These are phyloP conservation scores for Papiliotrema terrestris DNA, from an alignment of 1,284 basidiomycete genomes.

Conservation along the genomic window DNA sequence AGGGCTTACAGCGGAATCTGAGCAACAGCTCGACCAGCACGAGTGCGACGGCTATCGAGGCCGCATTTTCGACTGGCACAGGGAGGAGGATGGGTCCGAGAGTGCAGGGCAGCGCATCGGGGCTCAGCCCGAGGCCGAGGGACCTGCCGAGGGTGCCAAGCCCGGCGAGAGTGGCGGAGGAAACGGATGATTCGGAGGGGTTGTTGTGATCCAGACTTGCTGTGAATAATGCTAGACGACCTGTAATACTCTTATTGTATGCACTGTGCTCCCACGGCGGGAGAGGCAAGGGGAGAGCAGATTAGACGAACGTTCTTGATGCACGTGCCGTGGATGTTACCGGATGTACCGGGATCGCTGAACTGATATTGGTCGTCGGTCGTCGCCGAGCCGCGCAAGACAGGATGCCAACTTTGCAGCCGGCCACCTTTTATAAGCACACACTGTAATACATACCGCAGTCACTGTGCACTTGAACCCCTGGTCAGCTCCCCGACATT, in stretches of 20 bases:
- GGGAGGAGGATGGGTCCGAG: neutral
- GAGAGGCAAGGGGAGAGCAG: no score
- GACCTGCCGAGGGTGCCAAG: neutral
- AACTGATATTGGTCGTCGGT: no score
- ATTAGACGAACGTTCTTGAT: no score
- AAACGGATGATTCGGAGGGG: conserved; percentile 28
- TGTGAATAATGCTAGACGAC: neutral
- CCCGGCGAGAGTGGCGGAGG: conserved; percentile 8
- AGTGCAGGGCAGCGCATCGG: neutral
- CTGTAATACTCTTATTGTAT: neutral
- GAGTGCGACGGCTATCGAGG: conserved; percentile 27
- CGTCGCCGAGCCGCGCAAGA: no score
- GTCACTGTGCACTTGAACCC: no score
- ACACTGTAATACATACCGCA: no score
- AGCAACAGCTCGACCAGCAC: conserved; percentile 14
- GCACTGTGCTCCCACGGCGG: neutral
- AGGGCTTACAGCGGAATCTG: neutral
- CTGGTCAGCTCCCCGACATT: no score
- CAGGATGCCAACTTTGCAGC: no score
- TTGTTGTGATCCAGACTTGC: conserved; percentile 12
- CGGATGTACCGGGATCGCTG: no score
- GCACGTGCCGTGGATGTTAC: no score
- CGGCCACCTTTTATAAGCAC: no score
- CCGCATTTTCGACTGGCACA: neutral
- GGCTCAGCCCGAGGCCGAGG: neutral